phyloP scores from a whole-genome alignment of 2,329 filamentous ascomycete species.

The Aureobasidium lini region DNA sequence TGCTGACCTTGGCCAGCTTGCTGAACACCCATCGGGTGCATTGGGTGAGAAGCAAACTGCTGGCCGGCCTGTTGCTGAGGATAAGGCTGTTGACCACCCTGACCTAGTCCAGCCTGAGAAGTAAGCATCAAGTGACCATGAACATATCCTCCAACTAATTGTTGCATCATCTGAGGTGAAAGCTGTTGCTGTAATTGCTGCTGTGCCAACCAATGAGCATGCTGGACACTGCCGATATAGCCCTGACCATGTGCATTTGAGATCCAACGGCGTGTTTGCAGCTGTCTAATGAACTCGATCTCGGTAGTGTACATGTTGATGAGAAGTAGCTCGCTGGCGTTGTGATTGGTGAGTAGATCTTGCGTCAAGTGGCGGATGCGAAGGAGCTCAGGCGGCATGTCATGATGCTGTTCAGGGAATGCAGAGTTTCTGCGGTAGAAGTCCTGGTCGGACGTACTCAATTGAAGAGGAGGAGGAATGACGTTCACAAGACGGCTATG shows the following conservation, averaged over 20 bases:
- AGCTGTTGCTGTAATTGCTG: not conserved
- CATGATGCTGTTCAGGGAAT: no score
- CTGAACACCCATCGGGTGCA: no score
- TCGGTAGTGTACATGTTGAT: not conserved
- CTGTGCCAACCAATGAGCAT: not conserved
- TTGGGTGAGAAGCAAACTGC: no score
- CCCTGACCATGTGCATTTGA: not conserved
- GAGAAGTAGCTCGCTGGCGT: not conserved
- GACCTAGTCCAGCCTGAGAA: not conserved
- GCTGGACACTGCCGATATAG: not conserved
- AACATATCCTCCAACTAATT: no score
- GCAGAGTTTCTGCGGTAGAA: no score
- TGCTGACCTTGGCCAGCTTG: not conserved
- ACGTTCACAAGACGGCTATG: not conserved
- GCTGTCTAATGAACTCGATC: not conserved
- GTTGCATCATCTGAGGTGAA: no score
- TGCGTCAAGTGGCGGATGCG: not conserved
- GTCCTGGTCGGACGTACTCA: no score
- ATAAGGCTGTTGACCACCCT: not conserved
- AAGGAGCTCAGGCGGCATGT: not conserved
- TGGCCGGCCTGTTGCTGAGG: not conserved
- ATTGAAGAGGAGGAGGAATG: not conserved
- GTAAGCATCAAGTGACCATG: no score
- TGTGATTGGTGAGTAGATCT: not conserved
- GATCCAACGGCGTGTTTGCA: not conserved